A percentile compares a stretch with the other conserved stretches of the same genome.
phyloP scores from a whole-genome alignment of 495 filamentous ascomycete genomes.

The Bombardia bombarda region DNA sequence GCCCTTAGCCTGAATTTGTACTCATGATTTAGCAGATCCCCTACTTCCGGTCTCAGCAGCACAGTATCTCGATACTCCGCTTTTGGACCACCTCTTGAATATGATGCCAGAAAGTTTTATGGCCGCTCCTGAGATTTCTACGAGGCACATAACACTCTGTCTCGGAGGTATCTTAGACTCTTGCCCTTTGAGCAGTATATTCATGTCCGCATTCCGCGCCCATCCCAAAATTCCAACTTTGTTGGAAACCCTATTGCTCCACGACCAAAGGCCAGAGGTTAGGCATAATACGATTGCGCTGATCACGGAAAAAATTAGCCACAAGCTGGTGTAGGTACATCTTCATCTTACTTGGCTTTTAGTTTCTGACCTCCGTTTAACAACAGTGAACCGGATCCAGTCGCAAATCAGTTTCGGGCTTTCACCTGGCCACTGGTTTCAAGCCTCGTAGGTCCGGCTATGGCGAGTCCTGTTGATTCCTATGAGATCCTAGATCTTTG shows the following conservation, averaged over 20 bases:
- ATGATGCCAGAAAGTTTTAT: conserved; percentile 20
- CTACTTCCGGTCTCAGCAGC: conserved; percentile 13
- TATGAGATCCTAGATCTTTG: conserved; percentile 38
- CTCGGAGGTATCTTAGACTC: conserved; percentile 60
- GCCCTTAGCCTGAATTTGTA: neutral
- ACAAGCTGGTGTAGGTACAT: neutral
- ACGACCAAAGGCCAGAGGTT: conserved; percentile 30
- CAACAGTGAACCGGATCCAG: conserved; percentile 5
- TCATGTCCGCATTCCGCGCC: conserved; percentile 51
- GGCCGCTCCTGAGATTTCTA: conserved; percentile 18
- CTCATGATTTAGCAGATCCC: conserved; percentile 10
- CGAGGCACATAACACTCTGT: conserved; percentile 40
- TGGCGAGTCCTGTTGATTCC: conserved; percentile 25
- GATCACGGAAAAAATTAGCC: conserved; percentile 22
- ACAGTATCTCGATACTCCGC: conserved; percentile 19
- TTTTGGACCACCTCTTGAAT: conserved; percentile 29
- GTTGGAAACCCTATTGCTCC: conserved; percentile 32
- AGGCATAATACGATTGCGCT: conserved; percentile 32
- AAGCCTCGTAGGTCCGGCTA: conserved; percentile 32
- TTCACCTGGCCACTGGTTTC: conserved; percentile 43
- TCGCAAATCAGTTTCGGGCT: conserved; percentile 27
- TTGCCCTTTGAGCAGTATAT: conserved; percentile 46
- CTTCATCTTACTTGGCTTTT: neutral
- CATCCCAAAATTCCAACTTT: conserved; percentile 23
- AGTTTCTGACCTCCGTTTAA: neutral